Base-by-base conservation (phyloP, 2,329 filamentous ascomycete species). In the Pseudogymnoascus sp. region DNA sequence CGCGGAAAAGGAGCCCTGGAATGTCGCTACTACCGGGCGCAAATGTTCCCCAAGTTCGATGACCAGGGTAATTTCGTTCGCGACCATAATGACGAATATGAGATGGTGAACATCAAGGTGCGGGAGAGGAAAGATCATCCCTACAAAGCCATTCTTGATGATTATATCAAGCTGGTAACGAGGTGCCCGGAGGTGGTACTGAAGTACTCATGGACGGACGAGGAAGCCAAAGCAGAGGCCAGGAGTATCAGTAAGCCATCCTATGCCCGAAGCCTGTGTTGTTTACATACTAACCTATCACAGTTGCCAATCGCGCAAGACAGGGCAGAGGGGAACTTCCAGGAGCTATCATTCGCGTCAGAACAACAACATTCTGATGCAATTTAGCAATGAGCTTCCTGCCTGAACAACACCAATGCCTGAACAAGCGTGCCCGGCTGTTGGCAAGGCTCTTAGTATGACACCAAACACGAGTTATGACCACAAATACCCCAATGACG, bases 11-110 rank as follows among this genome's bases (percentile, higher is more conserved):
- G 37, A 5, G 38, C 38, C 6, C 18, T 60, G 5, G 59, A 60
- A 53, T 44, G 38, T 8, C 42, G 60, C 47, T 63, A 63, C 56
- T 63, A 63, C 53, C 53, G 61, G 12, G 33, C 33, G 7, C 38
- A 63, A 35, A 23, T 63, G 47, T 60, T 7, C n/a, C 61, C 61
- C 16, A 40, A 18, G 10, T 10, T 35, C 14, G 56, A 63, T 35
- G 50, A 60, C 14, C 23, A 14, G 2, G 61, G 61, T n/a, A 38
- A 63, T 37, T 23, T 61, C 53, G 21, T 62, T 16, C 21, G 8
- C 8, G 61, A 63, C 28, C 18, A 33, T 7, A 35, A 63, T 18
- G 31, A 35, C 3, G 21, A 40, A 5, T 5, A 11, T 5, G 53
- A 61, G n/a, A 28, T 31, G 61, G 18, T 28, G 18, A 61, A 61